Evolutionary conservation across 495 filamentous ascomycete genomes (phyloP).

Genomic region (Penicillium cataractarum): DNA sequence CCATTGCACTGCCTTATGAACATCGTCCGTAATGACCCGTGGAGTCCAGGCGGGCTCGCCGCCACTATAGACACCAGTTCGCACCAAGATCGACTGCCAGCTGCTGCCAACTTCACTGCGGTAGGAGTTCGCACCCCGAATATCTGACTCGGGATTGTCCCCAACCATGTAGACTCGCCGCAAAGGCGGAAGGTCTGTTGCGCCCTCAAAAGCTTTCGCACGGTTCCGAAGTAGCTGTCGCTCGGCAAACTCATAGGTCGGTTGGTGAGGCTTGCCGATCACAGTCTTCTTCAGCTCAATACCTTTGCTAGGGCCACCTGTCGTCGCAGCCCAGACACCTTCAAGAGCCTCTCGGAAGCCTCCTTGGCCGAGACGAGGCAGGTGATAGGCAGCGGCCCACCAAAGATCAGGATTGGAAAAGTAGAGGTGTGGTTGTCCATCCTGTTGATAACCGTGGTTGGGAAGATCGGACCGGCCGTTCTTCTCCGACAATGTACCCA

Average conservation of each 20-base stretch:
- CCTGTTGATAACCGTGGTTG: slow-evolving; percentile 75
- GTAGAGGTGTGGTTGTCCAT: slow-evolving; percentile 78
- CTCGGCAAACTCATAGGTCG: slow-evolving; percentile 87
- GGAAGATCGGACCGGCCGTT: slow-evolving; percentile 59
- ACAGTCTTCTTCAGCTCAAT: slow-evolving; percentile 64
- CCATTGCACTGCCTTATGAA: slow-evolving; percentile 67
- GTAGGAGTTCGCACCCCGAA: slow-evolving; percentile 84
- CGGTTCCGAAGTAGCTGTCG: slow-evolving; percentile 65
- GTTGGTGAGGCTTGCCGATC: slow-evolving; percentile 81
- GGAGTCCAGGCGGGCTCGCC: slow-evolving; percentile 62
- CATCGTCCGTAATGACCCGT: slow-evolving; percentile 66
- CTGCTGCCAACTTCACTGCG: slow-evolving; percentile 62
- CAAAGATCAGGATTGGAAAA: slow-evolving; percentile 90
- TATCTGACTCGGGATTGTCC: slow-evolving; percentile 93
- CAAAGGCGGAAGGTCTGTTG: slow-evolving; percentile 47
- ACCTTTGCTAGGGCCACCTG: slow-evolving; percentile 56
- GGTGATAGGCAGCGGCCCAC: slow-evolving; percentile 80
- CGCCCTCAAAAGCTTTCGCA: slow-evolving; percentile 40
- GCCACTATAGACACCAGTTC: slow-evolving; percentile 75
- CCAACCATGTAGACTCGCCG: slow-evolving; percentile 92
- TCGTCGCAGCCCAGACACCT: slow-evolving; percentile 76
- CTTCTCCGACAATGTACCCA: slow-evolving; percentile 74
- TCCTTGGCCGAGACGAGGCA: slow-evolving; percentile 92
- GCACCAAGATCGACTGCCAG: slow-evolving; percentile 82
- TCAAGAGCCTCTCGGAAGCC: slow-evolving; percentile 82